phyloP scores from a whole-genome alignment of 208 protist species.

The Acanthamoeba castellanii region DNA sequence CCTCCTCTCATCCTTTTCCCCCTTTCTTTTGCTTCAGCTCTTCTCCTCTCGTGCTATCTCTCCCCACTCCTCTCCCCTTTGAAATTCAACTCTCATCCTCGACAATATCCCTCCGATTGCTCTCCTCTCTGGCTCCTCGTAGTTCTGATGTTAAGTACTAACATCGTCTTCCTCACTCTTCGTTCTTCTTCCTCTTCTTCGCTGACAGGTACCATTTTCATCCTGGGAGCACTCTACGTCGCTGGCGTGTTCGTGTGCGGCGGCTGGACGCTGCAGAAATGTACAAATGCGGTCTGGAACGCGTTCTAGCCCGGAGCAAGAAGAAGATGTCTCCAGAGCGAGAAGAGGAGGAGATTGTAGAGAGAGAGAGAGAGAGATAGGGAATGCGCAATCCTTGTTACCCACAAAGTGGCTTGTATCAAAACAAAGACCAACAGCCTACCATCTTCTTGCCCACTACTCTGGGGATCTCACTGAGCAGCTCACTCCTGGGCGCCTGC shows the following conservation, averaged over 20 bases:
- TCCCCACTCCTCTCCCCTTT: not conserved
- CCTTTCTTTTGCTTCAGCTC: not conserved
- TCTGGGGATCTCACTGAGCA: too few relatives aligned
- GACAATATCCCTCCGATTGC: not conserved
- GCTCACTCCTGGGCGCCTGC: too few relatives aligned
- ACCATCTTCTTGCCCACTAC: too few relatives aligned
- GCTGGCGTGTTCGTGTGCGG: conserved; percentile 42
- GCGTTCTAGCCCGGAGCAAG: not conserved
- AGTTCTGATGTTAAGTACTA: not conserved
- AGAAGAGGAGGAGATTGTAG: not conserved
- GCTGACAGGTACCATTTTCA: conserved; percentile 22
- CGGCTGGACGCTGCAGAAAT: conserved; percentile 60
- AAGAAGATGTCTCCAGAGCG: not conserved
- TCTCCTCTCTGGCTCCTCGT: not conserved
- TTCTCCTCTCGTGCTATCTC: not conserved
- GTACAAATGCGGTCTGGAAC: conserved; percentile 65
- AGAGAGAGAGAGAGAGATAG: not conserved
- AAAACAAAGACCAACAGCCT: too few relatives aligned
- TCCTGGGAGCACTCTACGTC: conserved; percentile 43
- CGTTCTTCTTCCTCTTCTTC: not conserved
- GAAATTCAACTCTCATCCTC: not conserved
- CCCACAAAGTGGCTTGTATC: too few relatives aligned
- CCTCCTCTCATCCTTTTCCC: not conserved
- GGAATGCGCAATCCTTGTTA: too few relatives aligned
- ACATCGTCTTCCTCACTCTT: not conserved